phyloP scores from a whole-genome alignment of 2,329 filamentous ascomycete species.

The Xylaria sp. region DNA sequence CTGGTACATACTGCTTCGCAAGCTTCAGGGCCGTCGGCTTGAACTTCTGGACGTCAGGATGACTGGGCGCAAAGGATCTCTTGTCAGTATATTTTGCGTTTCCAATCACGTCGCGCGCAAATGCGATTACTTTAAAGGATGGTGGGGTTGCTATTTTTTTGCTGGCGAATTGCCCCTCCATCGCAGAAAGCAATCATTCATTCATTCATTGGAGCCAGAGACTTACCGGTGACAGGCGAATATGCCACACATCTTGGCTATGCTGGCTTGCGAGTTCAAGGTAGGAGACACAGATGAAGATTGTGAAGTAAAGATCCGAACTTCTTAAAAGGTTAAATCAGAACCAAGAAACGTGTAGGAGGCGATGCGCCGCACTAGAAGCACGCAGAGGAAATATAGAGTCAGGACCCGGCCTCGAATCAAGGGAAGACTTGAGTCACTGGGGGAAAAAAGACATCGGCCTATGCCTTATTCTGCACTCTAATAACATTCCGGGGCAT shows the following conservation, averaged over 20 bases:
- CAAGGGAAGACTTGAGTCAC: not conserved
- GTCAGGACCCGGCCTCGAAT: not conserved
- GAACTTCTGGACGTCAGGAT: constrained; percentile 94
- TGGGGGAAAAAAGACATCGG: not conserved
- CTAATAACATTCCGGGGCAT: not conserved
- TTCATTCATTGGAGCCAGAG: constrained; percentile 3
- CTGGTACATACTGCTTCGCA: constrained; percentile 81
- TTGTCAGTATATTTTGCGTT: constrained; percentile 18
- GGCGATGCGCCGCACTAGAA: not conserved
- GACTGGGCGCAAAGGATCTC: constrained; percentile 50
- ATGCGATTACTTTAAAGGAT: constrained; percentile 17
- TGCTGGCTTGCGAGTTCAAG: constrained; percentile 15
- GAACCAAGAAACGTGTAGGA: not conserved
- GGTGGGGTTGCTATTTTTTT: constrained; percentile 38
- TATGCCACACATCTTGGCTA: constrained; percentile 86
- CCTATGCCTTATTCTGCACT: not conserved
- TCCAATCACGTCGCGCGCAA: constrained; percentile 23
- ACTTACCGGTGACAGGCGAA: constrained; percentile 91
- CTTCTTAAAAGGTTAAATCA: not conserved
- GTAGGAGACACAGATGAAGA: constrained; percentile 1
- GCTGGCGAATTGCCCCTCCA: constrained; percentile 43
- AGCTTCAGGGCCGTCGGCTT: constrained; percentile 93
- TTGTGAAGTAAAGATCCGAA: not conserved
- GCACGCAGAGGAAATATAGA: not conserved
- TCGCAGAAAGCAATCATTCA: constrained; percentile 11